phyloP scores from a whole-genome alignment of 768 basidiomycete species.

The Lactifluus hygrophoroides region DNA sequence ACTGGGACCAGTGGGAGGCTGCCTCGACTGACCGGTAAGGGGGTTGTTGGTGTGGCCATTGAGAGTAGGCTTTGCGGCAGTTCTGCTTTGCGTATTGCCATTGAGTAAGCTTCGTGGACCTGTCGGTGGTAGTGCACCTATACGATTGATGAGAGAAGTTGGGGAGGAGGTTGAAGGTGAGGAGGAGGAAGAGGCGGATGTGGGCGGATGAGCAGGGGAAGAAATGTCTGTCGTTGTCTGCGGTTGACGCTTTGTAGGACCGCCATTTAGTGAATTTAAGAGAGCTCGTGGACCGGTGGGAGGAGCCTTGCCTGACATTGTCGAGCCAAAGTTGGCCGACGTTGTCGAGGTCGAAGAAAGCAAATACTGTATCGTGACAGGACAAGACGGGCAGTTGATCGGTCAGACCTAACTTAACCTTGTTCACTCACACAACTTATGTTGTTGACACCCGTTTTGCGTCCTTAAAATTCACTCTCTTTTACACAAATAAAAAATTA shows the following conservation, averaged over 20 bases:
- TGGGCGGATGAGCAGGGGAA: constrained; percentile 17
- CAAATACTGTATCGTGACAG: too few relatives aligned
- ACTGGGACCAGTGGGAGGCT: constrained; percentile 28
- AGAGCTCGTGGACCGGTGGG: constrained; percentile 68
- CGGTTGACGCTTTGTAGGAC: constrained; percentile 21
- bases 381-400: constrained; percentile 13
- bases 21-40: constrained; percentile 24
- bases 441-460: constrained; percentile 18
- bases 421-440: neutral
- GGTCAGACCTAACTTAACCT: neutral
- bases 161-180: constrained; percentile 29
- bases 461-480: neutral
- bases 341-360: constrained; percentile 19
- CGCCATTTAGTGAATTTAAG: constrained; percentile 36
- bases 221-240: constrained; percentile 15
- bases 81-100: constrained; percentile 24
- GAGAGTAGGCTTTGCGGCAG: constrained; percentile 36
- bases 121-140: constrained; percentile 52
- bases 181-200: constrained; percentile 26
- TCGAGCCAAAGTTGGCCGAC: constrained; percentile 19
- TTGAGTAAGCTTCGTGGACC: constrained; percentile 54
- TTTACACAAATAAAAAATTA: too few relatives aligned
- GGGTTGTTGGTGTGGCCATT: constrained; percentile 34
- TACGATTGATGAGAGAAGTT: constrained; percentile 29
- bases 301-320: constrained; percentile 73